phyloP scores from a whole-genome alignment of 2,329 filamentous ascomycete species.

The Neofusicoccum cordaticola region DNA sequence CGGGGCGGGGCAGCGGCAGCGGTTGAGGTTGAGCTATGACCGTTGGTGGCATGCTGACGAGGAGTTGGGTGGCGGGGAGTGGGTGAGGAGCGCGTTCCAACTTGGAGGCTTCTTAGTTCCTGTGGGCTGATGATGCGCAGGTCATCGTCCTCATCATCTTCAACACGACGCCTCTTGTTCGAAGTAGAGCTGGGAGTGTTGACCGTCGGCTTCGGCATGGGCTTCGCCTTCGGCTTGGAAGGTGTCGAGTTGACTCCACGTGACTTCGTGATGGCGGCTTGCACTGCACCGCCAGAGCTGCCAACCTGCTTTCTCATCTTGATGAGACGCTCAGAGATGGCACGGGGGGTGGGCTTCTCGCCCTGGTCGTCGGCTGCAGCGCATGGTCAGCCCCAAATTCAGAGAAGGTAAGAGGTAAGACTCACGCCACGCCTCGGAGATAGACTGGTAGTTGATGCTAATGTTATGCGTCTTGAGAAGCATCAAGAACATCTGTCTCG shows the following conservation, averaged over 20 bases:
- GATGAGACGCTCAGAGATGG: constrained; percentile 13
- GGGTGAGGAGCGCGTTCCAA: not conserved
- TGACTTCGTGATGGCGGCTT: not conserved
- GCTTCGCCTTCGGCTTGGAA: not conserved
- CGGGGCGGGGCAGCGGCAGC: not conserved
- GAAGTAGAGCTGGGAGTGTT: not conserved
- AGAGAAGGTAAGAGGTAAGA: not conserved
- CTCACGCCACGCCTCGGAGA: constrained; percentile 14
- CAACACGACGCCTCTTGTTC: not conserved
- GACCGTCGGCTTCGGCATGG: no score
- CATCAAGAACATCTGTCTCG: not conserved
- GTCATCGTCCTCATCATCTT: not conserved
- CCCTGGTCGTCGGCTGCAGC: not conserved
- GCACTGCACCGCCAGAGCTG: not conserved
- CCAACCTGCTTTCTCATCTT: constrained; percentile 6
- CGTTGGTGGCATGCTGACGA: not conserved
- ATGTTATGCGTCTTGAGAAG: not conserved
- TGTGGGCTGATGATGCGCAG: not conserved
- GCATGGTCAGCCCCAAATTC: not conserved
- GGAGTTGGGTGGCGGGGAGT: not conserved
- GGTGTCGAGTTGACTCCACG: not conserved
- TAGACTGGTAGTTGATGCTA: not conserved
- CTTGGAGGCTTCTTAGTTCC: not conserved
- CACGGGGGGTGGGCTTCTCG: constrained; percentile 14
- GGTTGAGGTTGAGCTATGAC: not conserved